Evolutionary conservation across 148 eudicot species (phyloP).

Genomic region (Vaccinium myrtillus): DNA sequence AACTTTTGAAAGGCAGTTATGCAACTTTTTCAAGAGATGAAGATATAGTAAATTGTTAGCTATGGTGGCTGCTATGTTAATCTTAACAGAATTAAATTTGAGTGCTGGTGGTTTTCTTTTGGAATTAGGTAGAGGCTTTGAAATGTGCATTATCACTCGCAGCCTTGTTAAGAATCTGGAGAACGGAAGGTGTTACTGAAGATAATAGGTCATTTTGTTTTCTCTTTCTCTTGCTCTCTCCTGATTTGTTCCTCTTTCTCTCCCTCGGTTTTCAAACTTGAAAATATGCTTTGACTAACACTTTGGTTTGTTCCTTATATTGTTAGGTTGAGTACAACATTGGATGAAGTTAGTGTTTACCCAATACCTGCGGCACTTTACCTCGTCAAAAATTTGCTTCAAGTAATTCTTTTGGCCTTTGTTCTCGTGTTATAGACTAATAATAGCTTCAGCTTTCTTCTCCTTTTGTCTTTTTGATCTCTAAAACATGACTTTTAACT

Average conservation of each 20-base stretch:
- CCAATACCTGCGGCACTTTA: conserved; percentile 96
- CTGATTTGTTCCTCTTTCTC: neutral
- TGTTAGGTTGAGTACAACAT: conserved; percentile 80
- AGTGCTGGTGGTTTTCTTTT: conserved; percentile 17
- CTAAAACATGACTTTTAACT: conserved; percentile 23
- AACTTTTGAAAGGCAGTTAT: neutral
- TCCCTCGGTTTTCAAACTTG: neutral
- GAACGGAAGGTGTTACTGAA: conserved; percentile 84
- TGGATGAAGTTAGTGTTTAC: conserved; percentile 90
- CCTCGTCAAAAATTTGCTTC: conserved; percentile 88
- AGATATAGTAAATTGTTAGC: neutral
- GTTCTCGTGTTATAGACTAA: neutral
- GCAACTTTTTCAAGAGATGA: neutral
- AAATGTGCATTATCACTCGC: conserved; percentile 89
- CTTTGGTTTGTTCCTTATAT: neutral
- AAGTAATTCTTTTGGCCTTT: conserved; percentile 38
- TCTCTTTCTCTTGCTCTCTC: neutral
- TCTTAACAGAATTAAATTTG: neutral
- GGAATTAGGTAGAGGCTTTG: conserved; percentile 83
- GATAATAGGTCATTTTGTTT: conserved; percentile 68
- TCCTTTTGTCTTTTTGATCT: conserved; percentile 3
- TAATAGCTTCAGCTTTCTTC: neutral
- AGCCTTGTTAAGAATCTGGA: conserved; percentile 86
- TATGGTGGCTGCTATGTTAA: neutral
- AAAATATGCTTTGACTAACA: neutral